Evolutionary conservation across 129 eudicot genomes (phyloP), one percentile per base, ranked within the genome.

Genomic region (Ambrosia artemisiifolia): DNA sequence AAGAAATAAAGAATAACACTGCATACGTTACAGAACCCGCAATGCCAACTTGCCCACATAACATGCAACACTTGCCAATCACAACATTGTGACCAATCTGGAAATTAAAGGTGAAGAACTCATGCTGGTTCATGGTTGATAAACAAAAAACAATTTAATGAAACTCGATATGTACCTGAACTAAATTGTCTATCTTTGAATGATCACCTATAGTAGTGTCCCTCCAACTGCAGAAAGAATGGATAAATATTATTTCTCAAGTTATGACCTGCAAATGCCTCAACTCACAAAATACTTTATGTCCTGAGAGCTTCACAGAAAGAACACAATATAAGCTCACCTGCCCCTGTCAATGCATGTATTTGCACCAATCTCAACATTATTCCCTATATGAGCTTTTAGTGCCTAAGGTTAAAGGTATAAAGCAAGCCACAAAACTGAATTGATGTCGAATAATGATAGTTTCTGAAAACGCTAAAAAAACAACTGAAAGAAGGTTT

Each of bases 311-410:
- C 67, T 72, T 33, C 48, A 65, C 13, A 48, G 6, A 76, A 57
- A 48, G 38, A 51, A 59, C 60, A 62, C 14, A 63, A 68, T 71
- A 63, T 50, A 80, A 71, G 59, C 69, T 78, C 70, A 92, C 98
- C 96, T 92, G 81, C 99, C 99, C 80, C 94, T 81, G 78, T 95
- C 99, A 69, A 95, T 79, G 77, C 99, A 95, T 33, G 99, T 81
- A 77, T 88, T 90, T 50, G 99, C 97, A 79, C 99, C 99, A 46
- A 90, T 84, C 81, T 95, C 97, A 46, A 95, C 99, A 73, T 86
- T 85, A 82, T 88, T 81, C 70, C 94, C 99, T 71, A 91, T 86
- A 38, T 71, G 80, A 69, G 78, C 94, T 79, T 83, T 77, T 78
- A 90, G 36, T 7, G 51, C 72, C 99, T 90, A 79, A 80, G 11